Base-by-base conservation (phyloP, 257 asterid genomes). In the Nyctanthes arbortristis region DNA sequence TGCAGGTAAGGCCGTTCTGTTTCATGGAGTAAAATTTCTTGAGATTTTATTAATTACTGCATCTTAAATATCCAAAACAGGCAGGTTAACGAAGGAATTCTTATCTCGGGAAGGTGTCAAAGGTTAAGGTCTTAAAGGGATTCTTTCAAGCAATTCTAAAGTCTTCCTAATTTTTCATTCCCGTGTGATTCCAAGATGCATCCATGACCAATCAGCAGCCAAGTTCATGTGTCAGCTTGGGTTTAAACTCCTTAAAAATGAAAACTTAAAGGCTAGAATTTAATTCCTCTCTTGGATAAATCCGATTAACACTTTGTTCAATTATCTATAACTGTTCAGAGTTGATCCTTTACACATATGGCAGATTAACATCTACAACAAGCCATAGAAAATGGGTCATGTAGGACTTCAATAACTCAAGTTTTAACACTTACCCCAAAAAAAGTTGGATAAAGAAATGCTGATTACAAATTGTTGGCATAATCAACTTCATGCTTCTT, bases 401-500 rank as follows among this genome's bases (percentile, higher is more conserved):
- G 16, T 40, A 6, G 52, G 16, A 8, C 8, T 2, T 14, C 13
- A 40, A 40, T 22, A 16, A 40, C 16, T 40, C 52, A 3, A 14
- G 7, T 40, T 36, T 55, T 63, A 55, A n/a, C n/a, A n/a, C n/a
- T 63, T 57, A 28, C 22, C 55, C 54, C 40, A 65, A 33, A 29
- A 28, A 72, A 16, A 7, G 52, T 65, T 47, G 14, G 37, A 37
- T 54, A 59, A 30, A 28, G 52, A 74, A 37, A 34, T 16, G 4
- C 24, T 43, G 18, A 25, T 54, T 54, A 20, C 13, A 61, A 52
- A 49, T 54, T 52, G 33, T 7, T 16, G 11, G 63, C 24, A 37
- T 22, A 56, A 65, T 52, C 61, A 31, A 30, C 9, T 1, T 16
- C 54, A 68, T 31, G 61, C 74, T 70, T 40, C 61, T 18, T 31